phyloP scores from a whole-genome alignment of 164 flowering plant species.

The Aristolochia contorta region DNA sequence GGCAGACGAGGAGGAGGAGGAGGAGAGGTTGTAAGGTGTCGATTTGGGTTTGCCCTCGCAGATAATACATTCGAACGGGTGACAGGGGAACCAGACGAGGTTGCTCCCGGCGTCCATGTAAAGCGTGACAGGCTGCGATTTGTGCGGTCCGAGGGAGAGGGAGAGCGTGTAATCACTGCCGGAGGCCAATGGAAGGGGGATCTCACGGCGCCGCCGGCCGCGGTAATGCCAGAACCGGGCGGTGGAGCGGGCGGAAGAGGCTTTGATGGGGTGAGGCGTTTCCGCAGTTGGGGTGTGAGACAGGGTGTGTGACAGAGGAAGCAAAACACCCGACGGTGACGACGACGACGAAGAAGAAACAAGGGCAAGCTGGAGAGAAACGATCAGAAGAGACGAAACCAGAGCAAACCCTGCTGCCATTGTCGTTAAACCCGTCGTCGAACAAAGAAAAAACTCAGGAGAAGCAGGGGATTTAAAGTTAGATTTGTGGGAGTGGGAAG shows the following conservation, averaged over 20 bases:
- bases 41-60: slow-evolving; percentile 50
- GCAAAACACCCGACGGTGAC: too few species aligned
- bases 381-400: not conserved
- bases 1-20: slow-evolving; percentile 27
- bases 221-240: slow-evolving; percentile 40
- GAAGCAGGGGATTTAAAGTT: too few species aligned
- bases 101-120: slow-evolving; percentile 96
- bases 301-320: slow-evolving; percentile 48
- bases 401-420: not conserved
- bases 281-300: slow-evolving; percentile 24
- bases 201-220: slow-evolving; percentile 25
- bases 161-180: slow-evolving; percentile 81
- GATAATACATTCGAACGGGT: slow-evolving; percentile 77
- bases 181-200: slow-evolving; percentile 76
- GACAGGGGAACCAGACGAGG: slow-evolving; percentile 86
- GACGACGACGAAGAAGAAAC: slow-evolving; percentile 17
- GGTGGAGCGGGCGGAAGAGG: slow-evolving; percentile 54
- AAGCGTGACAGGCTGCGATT: slow-evolving; percentile 39
- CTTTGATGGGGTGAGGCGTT: slow-evolving; percentile 65
- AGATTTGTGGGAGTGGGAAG: too few species aligned
- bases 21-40: slow-evolving; percentile 25
- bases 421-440: too few species aligned
- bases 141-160: slow-evolving; percentile 37
- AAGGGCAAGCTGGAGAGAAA: slow-evolving; percentile 10
- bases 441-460: too few species aligned